phyloP scores from a whole-genome alignment of 2,329 filamentous ascomycete genomes.

The Daldinia sp. region DNA sequence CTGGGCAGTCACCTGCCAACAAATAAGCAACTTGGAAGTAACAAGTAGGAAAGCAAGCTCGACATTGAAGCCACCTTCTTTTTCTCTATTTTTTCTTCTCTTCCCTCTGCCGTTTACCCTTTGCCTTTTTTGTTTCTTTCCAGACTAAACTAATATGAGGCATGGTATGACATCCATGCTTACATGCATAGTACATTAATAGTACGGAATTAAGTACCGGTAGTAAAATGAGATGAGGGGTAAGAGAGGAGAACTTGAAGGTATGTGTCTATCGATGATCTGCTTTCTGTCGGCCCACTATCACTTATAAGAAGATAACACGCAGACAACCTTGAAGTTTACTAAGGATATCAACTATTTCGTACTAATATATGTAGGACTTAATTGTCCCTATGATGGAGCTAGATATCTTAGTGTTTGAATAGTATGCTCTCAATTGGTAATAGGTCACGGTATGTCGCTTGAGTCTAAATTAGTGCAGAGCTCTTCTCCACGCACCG shows the following conservation, averaged over 20 bases:
- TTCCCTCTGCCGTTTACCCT: neutral
- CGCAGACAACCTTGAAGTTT: neutral
- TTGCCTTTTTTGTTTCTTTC: conserved; percentile 12
- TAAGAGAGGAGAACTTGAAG: conserved; percentile 23
- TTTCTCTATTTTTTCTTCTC: conserved; percentile 9
- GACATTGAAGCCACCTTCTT: conserved; percentile 19
- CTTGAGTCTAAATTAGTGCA: conserved; percentile 17
- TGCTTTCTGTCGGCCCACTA: conserved; percentile 17
- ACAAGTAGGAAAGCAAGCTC: neutral
- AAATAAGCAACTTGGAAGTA: conserved; percentile 11
- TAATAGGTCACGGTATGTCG: conserved; percentile 1
- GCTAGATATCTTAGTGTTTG: conserved; percentile 7
- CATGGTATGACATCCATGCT: conserved; percentile 14
- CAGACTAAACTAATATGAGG: conserved; percentile 23
- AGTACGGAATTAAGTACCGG: conserved; percentile 25
- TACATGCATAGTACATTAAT: conserved; percentile 20
- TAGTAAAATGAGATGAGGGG: conserved; percentile 42
- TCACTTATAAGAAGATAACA: neutral
- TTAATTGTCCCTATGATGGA: neutral
- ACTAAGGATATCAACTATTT: neutral
- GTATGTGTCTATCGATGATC: conserved; percentile 36
- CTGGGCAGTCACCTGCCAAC: conserved; percentile 32
- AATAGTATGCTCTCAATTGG: conserved; percentile 1
- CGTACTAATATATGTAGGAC: neutral
- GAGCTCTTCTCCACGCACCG: conserved; percentile 2